These are phyloP conservation scores for Nadsonia commutata DNA, from an alignment of 1,139 yeast species.

Conservation along the genomic window DNA sequence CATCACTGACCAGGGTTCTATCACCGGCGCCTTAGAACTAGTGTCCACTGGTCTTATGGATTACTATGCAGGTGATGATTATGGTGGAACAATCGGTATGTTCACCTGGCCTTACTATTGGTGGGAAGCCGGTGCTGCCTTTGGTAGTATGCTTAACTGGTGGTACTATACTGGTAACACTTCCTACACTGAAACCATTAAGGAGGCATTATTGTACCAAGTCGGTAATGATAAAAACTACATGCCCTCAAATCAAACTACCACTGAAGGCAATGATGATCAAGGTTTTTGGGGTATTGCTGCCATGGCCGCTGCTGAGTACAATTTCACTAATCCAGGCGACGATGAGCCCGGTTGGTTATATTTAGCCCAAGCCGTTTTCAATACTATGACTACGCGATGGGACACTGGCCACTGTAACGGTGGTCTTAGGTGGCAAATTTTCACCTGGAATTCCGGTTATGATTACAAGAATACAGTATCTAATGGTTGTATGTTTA, in stretches of 20 bases:
- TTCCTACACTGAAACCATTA: constrained; percentile 45
- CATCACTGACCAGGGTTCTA: constrained; percentile 13
- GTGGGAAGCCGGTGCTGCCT: constrained; percentile 99
- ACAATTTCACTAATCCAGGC: constrained; percentile 68
- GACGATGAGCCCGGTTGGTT: constrained; percentile 50
- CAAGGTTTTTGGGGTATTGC: constrained; percentile 96
- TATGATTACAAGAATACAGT: constrained; percentile 81
- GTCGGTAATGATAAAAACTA: constrained; percentile 64
- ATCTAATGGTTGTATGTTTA: constrained; percentile 76
- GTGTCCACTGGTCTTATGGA: constrained; percentile 65
- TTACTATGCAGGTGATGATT: constrained; percentile 58
- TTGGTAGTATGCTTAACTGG: constrained; percentile 76
- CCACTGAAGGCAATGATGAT: constrained; percentile 97
- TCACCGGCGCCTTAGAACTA: constrained; percentile 36
- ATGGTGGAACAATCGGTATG: constrained; percentile 76
- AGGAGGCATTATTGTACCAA: constrained; percentile 55
- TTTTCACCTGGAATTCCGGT: constrained; percentile 83
- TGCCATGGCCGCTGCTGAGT: constrained; percentile 80
- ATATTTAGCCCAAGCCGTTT: constrained; percentile 60
- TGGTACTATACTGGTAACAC: constrained; percentile 58
- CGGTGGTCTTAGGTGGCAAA: constrained; percentile 93
- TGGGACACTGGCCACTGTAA: constrained; percentile 65
- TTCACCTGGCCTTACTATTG: constrained; percentile 80
- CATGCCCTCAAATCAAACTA: constrained; percentile 77
- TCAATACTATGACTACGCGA: constrained; percentile 76